phyloP scores from a whole-genome alignment of 495 filamentous ascomycete genomes.

The Bryoglossum gracile region DNA sequence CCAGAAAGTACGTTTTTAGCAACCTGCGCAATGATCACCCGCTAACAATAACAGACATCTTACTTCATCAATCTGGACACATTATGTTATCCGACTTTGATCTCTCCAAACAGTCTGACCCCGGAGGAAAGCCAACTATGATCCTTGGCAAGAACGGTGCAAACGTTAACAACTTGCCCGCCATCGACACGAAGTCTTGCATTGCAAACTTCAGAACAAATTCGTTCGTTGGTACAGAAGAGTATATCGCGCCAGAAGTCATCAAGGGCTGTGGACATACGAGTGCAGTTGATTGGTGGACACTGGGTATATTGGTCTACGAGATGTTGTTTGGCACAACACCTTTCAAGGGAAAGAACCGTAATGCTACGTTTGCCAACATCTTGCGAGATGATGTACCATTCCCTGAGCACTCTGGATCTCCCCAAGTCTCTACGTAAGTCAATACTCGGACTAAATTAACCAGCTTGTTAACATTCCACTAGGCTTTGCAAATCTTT shows the following conservation, averaged over 20 bases:
- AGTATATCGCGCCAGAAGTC: slow-evolving; percentile 97
- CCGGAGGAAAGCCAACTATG: slow-evolving; percentile 94
- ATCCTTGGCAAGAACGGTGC: slow-evolving; percentile 82
- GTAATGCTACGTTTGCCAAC: slow-evolving; percentile 96
- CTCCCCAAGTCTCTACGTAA: slow-evolving; percentile 85
- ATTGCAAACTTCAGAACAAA: slow-evolving; percentile 98
- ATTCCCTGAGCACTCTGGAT: slow-evolving; percentile 82
- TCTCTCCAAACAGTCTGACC: slow-evolving; percentile 93
- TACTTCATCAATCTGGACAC: slow-evolving; percentile 95
- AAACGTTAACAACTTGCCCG: slow-evolving; percentile 74
- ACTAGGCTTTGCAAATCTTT: slow-evolving; percentile 87
- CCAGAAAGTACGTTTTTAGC: slow-evolving; percentile 71
- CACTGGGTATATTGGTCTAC: slow-evolving; percentile 90
- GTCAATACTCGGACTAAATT: slow-evolving; percentile 27
- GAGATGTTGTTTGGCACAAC: slow-evolving; percentile 99
- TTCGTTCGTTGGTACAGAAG: slow-evolving; percentile 96
- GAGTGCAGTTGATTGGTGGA: slow-evolving; percentile 99
- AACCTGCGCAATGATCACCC: slow-evolving; percentile 1
- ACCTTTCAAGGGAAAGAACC: slow-evolving; percentile 98
- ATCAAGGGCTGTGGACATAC: slow-evolving; percentile 98
- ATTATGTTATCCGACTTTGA: slow-evolving; percentile 99
- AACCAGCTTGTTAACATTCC: slow-evolving; percentile 13
- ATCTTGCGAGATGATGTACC: slow-evolving; percentile 91
- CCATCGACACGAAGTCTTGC: slow-evolving; percentile 96
- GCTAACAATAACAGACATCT: slow-evolving; percentile 60